Evolutionary conservation across 768 basidiomycete genomes (phyloP).

Genomic region (Boletus pseudo-olivaceus): DNA sequence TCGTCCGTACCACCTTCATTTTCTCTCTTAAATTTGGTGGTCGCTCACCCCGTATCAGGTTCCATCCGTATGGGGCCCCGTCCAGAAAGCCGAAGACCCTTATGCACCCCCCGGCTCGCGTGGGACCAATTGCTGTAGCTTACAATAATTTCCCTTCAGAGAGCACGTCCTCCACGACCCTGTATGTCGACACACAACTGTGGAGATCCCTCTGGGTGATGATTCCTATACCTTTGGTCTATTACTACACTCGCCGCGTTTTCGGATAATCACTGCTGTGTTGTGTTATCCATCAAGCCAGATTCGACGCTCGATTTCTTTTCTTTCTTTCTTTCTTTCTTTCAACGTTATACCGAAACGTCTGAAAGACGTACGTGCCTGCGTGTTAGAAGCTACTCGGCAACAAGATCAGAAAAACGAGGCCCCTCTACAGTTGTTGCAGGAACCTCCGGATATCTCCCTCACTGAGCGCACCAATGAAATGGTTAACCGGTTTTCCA

Average conservation of each 20-base stretch:
- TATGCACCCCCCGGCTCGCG: slow-evolving; percentile 69
- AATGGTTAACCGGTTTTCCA: slow-evolving; percentile 55
- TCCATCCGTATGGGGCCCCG: slow-evolving; percentile 95
- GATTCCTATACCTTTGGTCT: slow-evolving; percentile 10
- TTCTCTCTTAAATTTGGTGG: neutral
- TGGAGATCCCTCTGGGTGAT: neutral
- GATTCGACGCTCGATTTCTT: neutral
- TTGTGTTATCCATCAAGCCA: slow-evolving; percentile 12
- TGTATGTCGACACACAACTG: neutral
- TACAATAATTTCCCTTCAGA: slow-evolving; percentile 42
- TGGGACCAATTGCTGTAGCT: slow-evolving; percentile 50
- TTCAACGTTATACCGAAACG: slow-evolving; percentile 3
- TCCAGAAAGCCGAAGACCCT: slow-evolving; percentile 90
- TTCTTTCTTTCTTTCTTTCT: neutral
- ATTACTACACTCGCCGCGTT: slow-evolving; percentile 8
- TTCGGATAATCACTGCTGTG: slow-evolving; percentile 7
- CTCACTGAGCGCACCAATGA: slow-evolving; percentile 57
- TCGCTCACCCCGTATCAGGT: slow-evolving; percentile 48
- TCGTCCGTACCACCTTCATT: slow-evolving; percentile 38
- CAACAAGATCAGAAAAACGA: neutral
- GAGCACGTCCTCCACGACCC: neutral
- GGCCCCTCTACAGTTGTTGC: slow-evolving; percentile 31
- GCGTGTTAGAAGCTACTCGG: neutral
- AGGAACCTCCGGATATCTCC: slow-evolving; percentile 44
- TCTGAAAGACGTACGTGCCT: neutral